Base-by-base conservation (phyloP, 1,284 basidiomycete genomes). In the Schizopora paradoxa region DNA sequence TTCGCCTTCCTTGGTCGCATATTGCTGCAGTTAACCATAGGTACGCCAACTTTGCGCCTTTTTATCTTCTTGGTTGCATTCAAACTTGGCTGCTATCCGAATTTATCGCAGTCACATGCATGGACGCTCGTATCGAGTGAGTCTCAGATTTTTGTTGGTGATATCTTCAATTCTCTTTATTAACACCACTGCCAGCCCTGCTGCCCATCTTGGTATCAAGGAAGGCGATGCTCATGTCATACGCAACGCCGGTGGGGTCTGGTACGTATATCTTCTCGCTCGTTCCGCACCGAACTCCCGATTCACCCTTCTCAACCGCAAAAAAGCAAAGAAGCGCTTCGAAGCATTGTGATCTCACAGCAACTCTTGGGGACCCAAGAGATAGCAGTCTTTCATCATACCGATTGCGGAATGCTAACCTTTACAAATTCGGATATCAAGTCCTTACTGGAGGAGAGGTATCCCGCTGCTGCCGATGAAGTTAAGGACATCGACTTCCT, bases 211-310 rank as follows among this genome's bases (percentile, higher is more conserved):
- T 22, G 80, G 79, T 6, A 65, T 83, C 40, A 65, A 77, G 26
- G 72, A 80, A 48, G 82, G 82, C 40, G 80, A 84, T 43, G 77
- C 79, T 5, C 80, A 85, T 62, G 68, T 84, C 42, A 82, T 85
- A 48, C 72, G 81, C 18, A 84, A 84, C 56, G 80, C 79, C 21
- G 81, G 81, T 31, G 79, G 79, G 33, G 61, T 66, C 49, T 78
- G 74, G 79, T 81, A 59, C 32, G 76, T 69, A 16, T 32, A 16
- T 28, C 22, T 2, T 53, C 29, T 34, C 35, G 33, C 39, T 10
- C 10, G 26, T 40, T 14, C 35, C 49, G 34, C 45, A 51, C n/a
- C 43, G 53, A 18, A 56, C 51, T 27, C 43, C 46, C 28, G 45
- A 35, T 11, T 32, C n/a, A 25, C n/a, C 47, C 18, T 8, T 29